phyloP scores from a whole-genome alignment of 257 asterid species.

The Coffea eugenioides region DNA sequence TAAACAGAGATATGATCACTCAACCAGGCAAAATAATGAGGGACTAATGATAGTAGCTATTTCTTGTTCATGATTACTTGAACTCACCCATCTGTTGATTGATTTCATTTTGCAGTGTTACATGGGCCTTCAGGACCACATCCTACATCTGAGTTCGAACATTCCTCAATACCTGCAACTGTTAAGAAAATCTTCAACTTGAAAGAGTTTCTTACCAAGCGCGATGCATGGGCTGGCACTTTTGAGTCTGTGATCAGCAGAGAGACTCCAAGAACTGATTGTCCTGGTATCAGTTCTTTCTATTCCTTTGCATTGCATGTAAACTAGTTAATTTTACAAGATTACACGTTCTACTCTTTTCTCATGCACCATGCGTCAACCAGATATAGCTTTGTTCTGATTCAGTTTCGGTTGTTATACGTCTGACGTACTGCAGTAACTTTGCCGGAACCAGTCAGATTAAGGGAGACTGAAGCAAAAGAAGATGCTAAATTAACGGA shows the following conservation, averaged over 20 bases:
- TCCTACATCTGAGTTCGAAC: slow-evolving; percentile 66
- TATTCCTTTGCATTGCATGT: too few relatives aligned
- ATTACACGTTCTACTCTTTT: too few relatives aligned
- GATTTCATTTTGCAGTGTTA: slow-evolving; percentile 40
- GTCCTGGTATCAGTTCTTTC: slow-evolving; percentile 43
- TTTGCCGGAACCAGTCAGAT: slow-evolving; percentile 45
- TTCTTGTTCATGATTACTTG: background rate
- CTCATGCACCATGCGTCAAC: too few relatives aligned
- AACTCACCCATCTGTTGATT: background rate
- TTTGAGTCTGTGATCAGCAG: slow-evolving; percentile 48
- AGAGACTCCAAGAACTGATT: slow-evolving; percentile 52
- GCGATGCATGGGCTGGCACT: slow-evolving; percentile 83
- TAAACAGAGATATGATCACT: too few relatives aligned
- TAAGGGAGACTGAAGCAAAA: slow-evolving; percentile 47
- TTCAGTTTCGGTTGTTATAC: background rate
- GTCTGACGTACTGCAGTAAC: slow-evolving; percentile 34
- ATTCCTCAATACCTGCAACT: slow-evolving; percentile 71
- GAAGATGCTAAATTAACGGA: slow-evolving; percentile 61
- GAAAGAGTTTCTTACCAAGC: slow-evolving; percentile 49
- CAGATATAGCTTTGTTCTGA: background rate
- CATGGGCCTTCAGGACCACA: slow-evolving; percentile 63
- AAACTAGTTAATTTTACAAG: too few relatives aligned
- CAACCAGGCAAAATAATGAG: background rate
- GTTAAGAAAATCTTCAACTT: slow-evolving; percentile 63
- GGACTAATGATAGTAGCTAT: background rate